Percentiles rank a stretch among this genome's conserved stretches.
Evolutionary conservation across 2,329 filamentous ascomycete genomes (phyloP).

Genomic region (Microcera coccophila): DNA sequence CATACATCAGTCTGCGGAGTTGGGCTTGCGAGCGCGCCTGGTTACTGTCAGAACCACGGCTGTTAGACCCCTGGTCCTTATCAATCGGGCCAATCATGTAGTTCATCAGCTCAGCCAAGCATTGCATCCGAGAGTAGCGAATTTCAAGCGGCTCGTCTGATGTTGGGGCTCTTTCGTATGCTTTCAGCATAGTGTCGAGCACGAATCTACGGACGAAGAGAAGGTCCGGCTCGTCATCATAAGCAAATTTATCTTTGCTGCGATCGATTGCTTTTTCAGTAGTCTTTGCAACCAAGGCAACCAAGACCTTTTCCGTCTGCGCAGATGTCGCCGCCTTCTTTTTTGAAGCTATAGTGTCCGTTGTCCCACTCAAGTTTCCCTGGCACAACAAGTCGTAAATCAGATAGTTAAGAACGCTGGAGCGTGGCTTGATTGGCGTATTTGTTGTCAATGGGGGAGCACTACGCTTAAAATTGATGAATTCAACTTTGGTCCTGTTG

Average conservation of each 20-base stretch:
- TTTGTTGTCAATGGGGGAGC: slow-evolving; percentile 75
- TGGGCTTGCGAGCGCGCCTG: slow-evolving; percentile 67
- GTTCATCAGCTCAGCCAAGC: slow-evolving; percentile 85
- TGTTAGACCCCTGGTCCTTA: slow-evolving; percentile 49
- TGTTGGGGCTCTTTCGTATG: slow-evolving; percentile 81
- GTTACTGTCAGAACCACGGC: slow-evolving; percentile 37
- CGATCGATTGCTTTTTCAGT: slow-evolving; percentile 66
- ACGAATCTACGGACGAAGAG: slow-evolving; percentile 93
- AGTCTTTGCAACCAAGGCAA: slow-evolving; percentile 83
- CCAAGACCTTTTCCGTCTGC: slow-evolving; percentile 81
- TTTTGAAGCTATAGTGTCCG: slow-evolving; percentile 72
- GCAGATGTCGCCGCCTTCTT: slow-evolving; percentile 82
- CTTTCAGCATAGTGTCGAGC: slow-evolving; percentile 84
- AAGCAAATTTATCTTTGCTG: slow-evolving; percentile 54
- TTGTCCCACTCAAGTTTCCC: slow-evolving; percentile 60
- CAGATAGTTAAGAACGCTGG: slow-evolving; percentile 89
- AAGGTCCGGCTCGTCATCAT: slow-evolving; percentile 77
- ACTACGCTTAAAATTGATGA: slow-evolving; percentile 97
- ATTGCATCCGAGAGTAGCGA: slow-evolving; percentile 84
- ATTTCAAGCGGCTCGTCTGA: slow-evolving; percentile 77
- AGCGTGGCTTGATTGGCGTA: slow-evolving; percentile 90
- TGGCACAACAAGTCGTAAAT: slow-evolving; percentile 70
- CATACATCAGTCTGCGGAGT: slow-evolving; percentile 92
- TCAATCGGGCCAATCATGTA: slow-evolving; percentile 83
- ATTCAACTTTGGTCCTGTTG: slow-evolving; percentile 93